Conservation (phyloP, 805 yeast genomes). For the Saturnispora mendoncae region DNA sequence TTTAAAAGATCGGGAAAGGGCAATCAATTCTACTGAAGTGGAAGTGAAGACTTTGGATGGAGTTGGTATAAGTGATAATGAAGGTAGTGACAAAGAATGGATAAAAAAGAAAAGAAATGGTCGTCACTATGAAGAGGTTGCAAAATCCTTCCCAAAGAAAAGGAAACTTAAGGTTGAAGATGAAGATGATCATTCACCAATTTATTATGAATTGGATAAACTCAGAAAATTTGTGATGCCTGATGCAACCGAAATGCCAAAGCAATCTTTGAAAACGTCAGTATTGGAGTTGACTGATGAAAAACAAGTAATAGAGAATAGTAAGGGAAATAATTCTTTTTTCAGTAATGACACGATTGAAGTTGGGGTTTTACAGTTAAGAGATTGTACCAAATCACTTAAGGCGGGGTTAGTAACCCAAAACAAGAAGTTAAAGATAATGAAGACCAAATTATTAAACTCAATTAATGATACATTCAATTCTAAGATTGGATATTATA, state of each 20-base stretch:
- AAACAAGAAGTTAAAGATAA: conserved; percentile 30
- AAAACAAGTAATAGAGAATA: conserved; percentile 3
- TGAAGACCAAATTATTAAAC: conserved; percentile 42
- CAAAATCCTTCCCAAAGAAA: neutral
- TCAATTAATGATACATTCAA: conserved; percentile 62
- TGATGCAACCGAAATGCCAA: conserved; percentile 28
- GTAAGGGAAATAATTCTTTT: neutral
- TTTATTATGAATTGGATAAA: conserved; percentile 10
- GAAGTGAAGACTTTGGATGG: neutral
- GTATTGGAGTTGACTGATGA: conserved; percentile 20
- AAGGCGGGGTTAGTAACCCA: conserved; percentile 35
- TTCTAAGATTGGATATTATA: conserved; percentile 71
- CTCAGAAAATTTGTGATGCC: conserved; percentile 26
- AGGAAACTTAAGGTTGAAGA: conserved; percentile 2
- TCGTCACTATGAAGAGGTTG: neutral
- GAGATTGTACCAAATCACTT: conserved; percentile 10
- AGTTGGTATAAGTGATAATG: neutral
- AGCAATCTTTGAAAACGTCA: conserved; percentile 21
- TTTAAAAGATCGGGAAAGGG: conserved; percentile 36
- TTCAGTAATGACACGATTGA: conserved; percentile 1
- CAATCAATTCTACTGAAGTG: conserved; percentile 26
- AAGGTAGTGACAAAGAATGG: conserved; percentile 7
- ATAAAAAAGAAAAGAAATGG: conserved; percentile 2
- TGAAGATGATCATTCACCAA: neutral
- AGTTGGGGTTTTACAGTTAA: conserved; percentile 1